A percentile compares a stretch with the other conserved stretches of the same genome.
These are phyloP conservation scores for Paramecium primaurelia DNA, from an alignment of 73 alveolate species.

Conservation along the genomic window DNA sequence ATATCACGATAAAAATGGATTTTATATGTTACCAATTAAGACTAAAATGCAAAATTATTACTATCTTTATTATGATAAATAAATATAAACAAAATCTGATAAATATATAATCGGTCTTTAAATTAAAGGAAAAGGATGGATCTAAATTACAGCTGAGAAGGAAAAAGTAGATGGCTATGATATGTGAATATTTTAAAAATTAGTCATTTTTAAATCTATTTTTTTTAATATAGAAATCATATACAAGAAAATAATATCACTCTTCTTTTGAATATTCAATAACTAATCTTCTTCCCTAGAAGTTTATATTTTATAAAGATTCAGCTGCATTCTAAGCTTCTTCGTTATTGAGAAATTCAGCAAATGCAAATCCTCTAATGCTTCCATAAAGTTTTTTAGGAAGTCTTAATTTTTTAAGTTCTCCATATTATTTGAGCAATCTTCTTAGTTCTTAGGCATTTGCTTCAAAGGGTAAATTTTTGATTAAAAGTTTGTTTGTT, in stretches of 20 bases:
- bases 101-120: not conserved
- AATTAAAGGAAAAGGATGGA: not conserved
- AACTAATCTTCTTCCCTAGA: conserved; percentile 94
- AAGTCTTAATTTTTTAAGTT: conserved; percentile 88
- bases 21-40: not conserved
- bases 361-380: conserved; percentile 95
- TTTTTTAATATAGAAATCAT: not conserved
- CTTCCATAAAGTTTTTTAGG: conserved; percentile 89
- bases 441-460: conserved; percentile 84
- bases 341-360: conserved; percentile 90
- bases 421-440: conserved; percentile 90
- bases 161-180: not conserved
- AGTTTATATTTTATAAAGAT: conserved; percentile 88
- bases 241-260: not conserved
- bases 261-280: conserved; percentile 95
- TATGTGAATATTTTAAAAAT: not conserved
- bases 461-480: conserved; percentile 96
- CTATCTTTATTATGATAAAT: not conserved
- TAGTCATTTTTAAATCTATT: not conserved
- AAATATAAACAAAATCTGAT: not conserved
- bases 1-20: not conserved
- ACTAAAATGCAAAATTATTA: not conserved
- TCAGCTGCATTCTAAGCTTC: conserved; percentile 93
- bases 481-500: conserved; percentile 81
- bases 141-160: not conserved